phyloP scores from a whole-genome alignment of 192 early-diverging fungal species.

The Backusella tarrabulga region DNA sequence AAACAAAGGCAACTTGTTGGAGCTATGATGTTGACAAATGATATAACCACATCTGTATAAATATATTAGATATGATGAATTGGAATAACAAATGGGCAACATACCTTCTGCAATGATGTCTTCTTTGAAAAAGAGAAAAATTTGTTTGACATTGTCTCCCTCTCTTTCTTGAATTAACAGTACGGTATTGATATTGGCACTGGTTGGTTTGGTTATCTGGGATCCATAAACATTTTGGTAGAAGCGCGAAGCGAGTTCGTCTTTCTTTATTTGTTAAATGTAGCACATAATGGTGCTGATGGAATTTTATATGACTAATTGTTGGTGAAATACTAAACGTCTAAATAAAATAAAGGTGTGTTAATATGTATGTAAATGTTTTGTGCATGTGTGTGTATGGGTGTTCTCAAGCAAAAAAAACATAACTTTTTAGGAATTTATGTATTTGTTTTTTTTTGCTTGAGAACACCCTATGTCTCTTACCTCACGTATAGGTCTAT shows the following conservation, averaged over 20 bases:
- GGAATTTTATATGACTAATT: slow-evolving; percentile 1
- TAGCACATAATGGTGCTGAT: slow-evolving; percentile 22
- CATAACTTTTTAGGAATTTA: too few relatives aligned
- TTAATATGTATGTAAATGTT: not conserved
- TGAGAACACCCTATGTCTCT: too few relatives aligned
- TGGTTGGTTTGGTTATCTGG: slow-evolving; percentile 22
- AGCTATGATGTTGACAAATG: slow-evolving; percentile 25
- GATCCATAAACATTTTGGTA: slow-evolving; percentile 20
- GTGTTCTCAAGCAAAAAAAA: too few relatives aligned
- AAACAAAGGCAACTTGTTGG: slow-evolving; percentile 18
- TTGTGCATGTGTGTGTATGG: not conserved
- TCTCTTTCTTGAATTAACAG: not conserved
- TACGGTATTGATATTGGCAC: slow-evolving; percentile 22
- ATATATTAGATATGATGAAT: not conserved
- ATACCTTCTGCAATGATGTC: slow-evolving; percentile 37
- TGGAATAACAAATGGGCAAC: not conserved
- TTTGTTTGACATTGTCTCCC: slow-evolving; percentile 13
- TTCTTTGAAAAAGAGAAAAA: slow-evolving; percentile 28
- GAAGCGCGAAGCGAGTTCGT: slow-evolving; percentile 9
- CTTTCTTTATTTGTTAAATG: slow-evolving; percentile 17
- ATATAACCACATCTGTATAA: slow-evolving; percentile 24
- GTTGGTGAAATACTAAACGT: not conserved
- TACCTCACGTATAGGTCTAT: not conserved
- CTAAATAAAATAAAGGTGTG: slow-evolving; percentile 13
- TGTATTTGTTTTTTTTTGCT: too few relatives aligned